These are phyloP conservation scores for Neonectria faginata DNA, from an alignment of 2,329 filamentous ascomycete genomes.

Conservation along the genomic window DNA sequence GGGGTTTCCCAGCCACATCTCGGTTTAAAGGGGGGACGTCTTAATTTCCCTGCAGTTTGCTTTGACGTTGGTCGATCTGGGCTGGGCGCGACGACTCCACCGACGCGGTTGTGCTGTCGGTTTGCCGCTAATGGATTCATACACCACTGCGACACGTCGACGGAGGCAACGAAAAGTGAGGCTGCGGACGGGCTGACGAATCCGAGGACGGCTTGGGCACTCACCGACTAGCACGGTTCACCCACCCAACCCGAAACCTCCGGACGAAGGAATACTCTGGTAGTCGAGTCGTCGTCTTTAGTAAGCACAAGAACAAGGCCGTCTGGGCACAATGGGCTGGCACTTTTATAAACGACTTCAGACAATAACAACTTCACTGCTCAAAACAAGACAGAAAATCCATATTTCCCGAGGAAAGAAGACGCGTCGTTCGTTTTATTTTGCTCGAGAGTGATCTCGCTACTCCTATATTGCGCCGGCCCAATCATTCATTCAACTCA, in stretches of 20 bases:
- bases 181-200: slow-evolving; percentile 4
- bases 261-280: no score
- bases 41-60: not conserved
- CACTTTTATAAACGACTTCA: not conserved
- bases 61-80: slow-evolving; percentile 2
- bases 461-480: slow-evolving; percentile 41
- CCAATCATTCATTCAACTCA: slow-evolving; percentile 46
- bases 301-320: not conserved
- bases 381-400: not conserved
- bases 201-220: not conserved
- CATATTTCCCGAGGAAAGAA: slow-evolving; percentile 39
- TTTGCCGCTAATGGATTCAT: not conserved
- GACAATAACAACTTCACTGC: not conserved
- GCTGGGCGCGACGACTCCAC: not conserved
- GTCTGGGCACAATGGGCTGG: not conserved
- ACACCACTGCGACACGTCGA: not conserved
- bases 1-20: slow-evolving; percentile 13
- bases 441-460: slow-evolving; percentile 45
- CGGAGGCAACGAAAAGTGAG: slow-evolving; percentile 3
- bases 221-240: not conserved
- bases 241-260: not conserved
- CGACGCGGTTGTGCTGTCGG: slow-evolving; percentile 4
- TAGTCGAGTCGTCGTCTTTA: not conserved
- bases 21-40: not conserved
- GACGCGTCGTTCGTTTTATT: slow-evolving; percentile 43